phyloP scores from a whole-genome alignment of 169 alveolate genomes.

The Cryptosporidium ubiquitum region DNA sequence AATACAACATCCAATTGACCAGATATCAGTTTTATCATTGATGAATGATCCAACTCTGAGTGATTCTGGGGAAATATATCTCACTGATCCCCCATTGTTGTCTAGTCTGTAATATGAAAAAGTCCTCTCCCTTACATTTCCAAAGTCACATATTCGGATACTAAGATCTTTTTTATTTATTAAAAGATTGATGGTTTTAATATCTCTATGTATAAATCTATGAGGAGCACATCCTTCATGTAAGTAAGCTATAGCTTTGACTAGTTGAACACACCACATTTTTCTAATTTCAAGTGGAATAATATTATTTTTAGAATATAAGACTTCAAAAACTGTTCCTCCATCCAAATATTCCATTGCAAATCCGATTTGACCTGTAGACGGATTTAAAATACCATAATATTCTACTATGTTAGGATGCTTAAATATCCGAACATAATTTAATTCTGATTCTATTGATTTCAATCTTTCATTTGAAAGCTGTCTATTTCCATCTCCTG shows the following conservation, averaged over 20 bases:
- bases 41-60: slow-evolving; percentile 79
- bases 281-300: slow-evolving; percentile 77
- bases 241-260: slow-evolving; percentile 77
- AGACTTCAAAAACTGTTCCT: slow-evolving; percentile 82
- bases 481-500: slow-evolving; percentile 1
- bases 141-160: slow-evolving; percentile 84
- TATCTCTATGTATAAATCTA: slow-evolving; percentile 83
- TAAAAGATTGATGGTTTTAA: slow-evolving; percentile 83
- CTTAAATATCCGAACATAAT: slow-evolving; percentile 39
- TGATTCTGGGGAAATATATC: slow-evolving; percentile 88
- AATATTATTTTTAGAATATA: slow-evolving; percentile 74
- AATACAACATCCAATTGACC: slow-evolving; percentile 86
- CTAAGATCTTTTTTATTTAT: slow-evolving; percentile 79
- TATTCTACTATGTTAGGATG: slow-evolving; percentile 61
- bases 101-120: slow-evolving; percentile 80
- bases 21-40: slow-evolving; percentile 83
- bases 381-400: slow-evolving; percentile 67
- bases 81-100: slow-evolving; percentile 86
- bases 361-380: slow-evolving; percentile 77
- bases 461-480: slow-evolving; percentile 53
- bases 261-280: slow-evolving; percentile 79
- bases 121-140: slow-evolving; percentile 80
- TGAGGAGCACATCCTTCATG: slow-evolving; percentile 77
- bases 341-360: slow-evolving; percentile 82
- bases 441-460: slow-evolving; percentile 61